Conservation (phyloP, 192 early-diverging fungal species). For the Backusella macrospora region DNA sequence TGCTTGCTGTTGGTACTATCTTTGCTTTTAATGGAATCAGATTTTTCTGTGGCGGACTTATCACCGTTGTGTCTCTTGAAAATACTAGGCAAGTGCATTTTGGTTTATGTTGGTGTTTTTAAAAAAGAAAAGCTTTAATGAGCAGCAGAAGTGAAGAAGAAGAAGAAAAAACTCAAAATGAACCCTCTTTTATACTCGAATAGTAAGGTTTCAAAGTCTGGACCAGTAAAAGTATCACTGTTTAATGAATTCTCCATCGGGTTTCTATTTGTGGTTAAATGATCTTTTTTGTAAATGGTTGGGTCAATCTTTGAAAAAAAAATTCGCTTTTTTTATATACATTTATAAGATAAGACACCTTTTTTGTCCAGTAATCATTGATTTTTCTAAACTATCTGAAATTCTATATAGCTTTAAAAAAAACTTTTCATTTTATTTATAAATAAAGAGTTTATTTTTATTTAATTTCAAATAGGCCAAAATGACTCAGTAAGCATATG, state of each 20-base stretch:
- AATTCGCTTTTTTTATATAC: not conserved
- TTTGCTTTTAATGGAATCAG: not conserved
- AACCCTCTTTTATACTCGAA: not conserved
- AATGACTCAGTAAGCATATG: too few relatives aligned
- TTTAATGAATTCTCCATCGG: slow-evolving; percentile 4
- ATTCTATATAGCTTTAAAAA: not conserved
- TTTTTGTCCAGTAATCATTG: not conserved
- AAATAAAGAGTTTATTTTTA: too few relatives aligned
- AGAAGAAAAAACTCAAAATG: not conserved
- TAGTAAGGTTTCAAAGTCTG: not conserved
- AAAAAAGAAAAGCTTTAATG: not conserved
- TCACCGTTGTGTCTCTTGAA: slow-evolving; percentile 2
- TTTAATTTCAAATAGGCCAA: too few relatives aligned
- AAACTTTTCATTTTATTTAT: too few relatives aligned
- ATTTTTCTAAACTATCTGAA: not conserved
- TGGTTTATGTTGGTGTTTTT: not conserved
- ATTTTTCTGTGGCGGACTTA: not conserved
- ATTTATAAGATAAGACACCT: not conserved
- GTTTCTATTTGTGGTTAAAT: slow-evolving; percentile 1
- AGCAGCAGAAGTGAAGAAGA: not conserved
- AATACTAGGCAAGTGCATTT: slow-evolving; percentile 15
- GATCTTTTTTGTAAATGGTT: not conserved
- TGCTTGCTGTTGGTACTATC: not conserved
- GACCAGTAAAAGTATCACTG: not conserved
- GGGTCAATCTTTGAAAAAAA: not conserved